phyloP scores from a whole-genome alignment of 306 rosid genomes.

The Elaeagnus macrophylla region DNA sequence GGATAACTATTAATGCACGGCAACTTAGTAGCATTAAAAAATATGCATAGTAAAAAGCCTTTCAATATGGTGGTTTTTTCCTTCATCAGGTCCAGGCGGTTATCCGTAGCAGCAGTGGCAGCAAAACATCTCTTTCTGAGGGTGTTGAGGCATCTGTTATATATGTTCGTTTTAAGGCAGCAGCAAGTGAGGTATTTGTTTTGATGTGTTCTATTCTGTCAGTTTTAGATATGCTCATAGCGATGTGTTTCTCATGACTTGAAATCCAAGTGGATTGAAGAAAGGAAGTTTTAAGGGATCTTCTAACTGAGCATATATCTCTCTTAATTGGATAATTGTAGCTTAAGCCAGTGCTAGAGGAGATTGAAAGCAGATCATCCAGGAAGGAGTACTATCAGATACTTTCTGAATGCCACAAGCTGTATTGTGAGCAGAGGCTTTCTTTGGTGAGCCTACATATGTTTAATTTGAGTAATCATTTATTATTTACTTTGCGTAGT shows the following conservation, averaged over 20 bases:
- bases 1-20: constrained; percentile 8
- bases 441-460: constrained; percentile 67
- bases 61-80: constrained; percentile 9
- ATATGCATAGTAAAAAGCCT: not conserved
- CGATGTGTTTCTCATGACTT: constrained; percentile 1
- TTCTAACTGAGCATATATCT: constrained; percentile 2
- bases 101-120: constrained; percentile 63
- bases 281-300: constrained; percentile 14
- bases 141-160: constrained; percentile 97
- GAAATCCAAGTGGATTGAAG: constrained; percentile 9
- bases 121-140: constrained; percentile 73
- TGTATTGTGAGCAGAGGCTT: constrained; percentile 91
- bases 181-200: constrained; percentile 77
- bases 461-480: constrained; percentile 24
- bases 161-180: constrained; percentile 97
- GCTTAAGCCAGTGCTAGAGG: constrained; percentile 87
- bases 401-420: constrained; percentile 86
- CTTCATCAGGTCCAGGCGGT: constrained; percentile 80
- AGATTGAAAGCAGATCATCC: constrained; percentile 88
- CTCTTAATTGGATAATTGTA: constrained; percentile 37
- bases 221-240: constrained; percentile 9
- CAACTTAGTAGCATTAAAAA: not conserved
- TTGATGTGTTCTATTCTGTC: constrained; percentile 8
- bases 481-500: constrained; percentile 4
- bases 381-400: constrained; percentile 88